Evolutionary conservation across 371 early-diverging fungal genomes (phyloP), one percentile per base, ranked within the genome.

Genomic region (Vittaforma corneae): DNA sequence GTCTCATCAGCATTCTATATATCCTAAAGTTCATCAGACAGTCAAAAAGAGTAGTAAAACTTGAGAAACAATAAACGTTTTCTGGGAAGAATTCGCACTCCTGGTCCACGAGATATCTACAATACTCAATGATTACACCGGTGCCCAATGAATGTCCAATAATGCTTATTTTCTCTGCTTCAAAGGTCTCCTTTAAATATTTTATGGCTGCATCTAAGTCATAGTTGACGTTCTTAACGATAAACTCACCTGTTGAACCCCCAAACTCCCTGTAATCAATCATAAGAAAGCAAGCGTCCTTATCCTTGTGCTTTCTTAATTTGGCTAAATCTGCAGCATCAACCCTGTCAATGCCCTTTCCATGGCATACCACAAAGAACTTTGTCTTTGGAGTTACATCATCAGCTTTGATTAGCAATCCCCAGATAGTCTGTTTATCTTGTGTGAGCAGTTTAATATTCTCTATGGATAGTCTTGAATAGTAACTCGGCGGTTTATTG

Each of bases 251-350:
- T 32, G 65, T 56, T 51, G 70, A 72, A 52, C 73, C 76, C 26
- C 70, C 76, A 71, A 75, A 75, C n/a, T 53, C 73, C 32, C 73
- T 37, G 54, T 75, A 75, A 52, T 75, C 78, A 0, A 67, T 34
- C 4, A 77, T 61, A 2, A 77, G 52, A 18, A 62, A 47, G 40
- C 56, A 56, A 40, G 33, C 51, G 24, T 51, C 50, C 35, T 33
- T 64, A 47, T 26, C 37, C n/a, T 18, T 67, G 51, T 11, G 55
- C n/a, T 33, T 68, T 18, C 11, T 14, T 35, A 50, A 63, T 34
- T 34, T 61, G 38, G 35, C 56, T 65, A n/a, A 9, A 6, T 0
- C 29, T 6, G 22, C 26, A 1, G 48, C 16, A 30, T 29, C 2
- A 20, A 64, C 47, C 53, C 73, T 56, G 30, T 65, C 50, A 16